Conservation (phyloP, 2,329 filamentous ascomycete species). For the Alternaria hordeiaustralica region DNA sequence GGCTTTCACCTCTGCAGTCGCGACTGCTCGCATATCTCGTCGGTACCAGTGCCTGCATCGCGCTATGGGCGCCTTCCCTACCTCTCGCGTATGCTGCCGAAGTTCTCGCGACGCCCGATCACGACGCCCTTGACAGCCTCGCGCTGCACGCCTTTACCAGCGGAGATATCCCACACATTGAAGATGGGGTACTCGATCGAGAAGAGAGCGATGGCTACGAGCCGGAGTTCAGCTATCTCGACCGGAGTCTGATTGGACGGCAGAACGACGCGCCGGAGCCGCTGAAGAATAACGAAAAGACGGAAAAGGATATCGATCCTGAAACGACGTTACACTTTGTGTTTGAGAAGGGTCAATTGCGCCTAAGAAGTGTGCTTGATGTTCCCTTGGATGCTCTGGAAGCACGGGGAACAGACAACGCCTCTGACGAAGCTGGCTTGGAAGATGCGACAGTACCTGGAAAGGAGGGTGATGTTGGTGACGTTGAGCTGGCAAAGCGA, state of each 20-base stretch:
- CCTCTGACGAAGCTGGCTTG: not conserved
- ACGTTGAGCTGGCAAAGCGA: constrained; percentile 23
- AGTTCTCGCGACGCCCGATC: constrained; percentile 33
- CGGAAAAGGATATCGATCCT: constrained; percentile 64
- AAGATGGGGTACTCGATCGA: constrained; percentile 41
- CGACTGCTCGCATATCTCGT: constrained; percentile 72
- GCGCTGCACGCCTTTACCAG: constrained; percentile 32
- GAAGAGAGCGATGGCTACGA: constrained; percentile 56
- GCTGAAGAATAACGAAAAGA: constrained; percentile 70
- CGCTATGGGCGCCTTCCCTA: constrained; percentile 66
- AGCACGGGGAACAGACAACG: constrained; percentile 21
- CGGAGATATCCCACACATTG: constrained; percentile 52
- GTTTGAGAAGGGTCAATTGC: constrained; percentile 65
- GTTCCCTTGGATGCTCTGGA: constrained; percentile 36
- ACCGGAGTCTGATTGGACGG: constrained; percentile 68
- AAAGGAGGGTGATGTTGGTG: not conserved
- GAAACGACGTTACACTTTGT: constrained; percentile 70
- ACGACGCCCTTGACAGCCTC: constrained; percentile 18
- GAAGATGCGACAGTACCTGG: not conserved
- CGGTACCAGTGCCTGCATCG: constrained; percentile 65
- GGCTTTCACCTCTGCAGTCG: constrained; percentile 73
- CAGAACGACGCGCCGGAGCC: constrained; percentile 57
- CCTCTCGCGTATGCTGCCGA: constrained; percentile 67
- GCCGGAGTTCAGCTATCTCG: constrained; percentile 67
- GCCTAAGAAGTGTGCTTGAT: constrained; percentile 48